Base-by-base conservation (phyloP, 306 rosid species). In the Ochetophila trinervis region DNA sequence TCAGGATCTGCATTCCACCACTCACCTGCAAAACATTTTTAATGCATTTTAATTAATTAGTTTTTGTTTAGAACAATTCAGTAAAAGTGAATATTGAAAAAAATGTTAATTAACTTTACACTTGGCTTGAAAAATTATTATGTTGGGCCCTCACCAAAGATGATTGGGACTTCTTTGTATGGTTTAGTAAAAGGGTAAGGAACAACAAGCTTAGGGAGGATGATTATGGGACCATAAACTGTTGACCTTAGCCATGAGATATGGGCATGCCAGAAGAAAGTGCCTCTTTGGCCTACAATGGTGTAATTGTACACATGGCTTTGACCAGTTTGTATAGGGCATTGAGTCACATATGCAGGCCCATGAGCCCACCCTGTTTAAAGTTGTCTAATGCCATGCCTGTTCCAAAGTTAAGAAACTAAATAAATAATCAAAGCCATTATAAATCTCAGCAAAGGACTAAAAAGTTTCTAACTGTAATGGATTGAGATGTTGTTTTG, bases 1-100 rank as follows among this genome's bases (percentile, higher is more conserved):
- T 89, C 94, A 44, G 95, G 49, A 68, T 87, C 85, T 19, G 79
- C 73, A 76, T 87, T 90, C 82, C 83, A 87, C 95, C 95, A 87
- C 77, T 90, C 95, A n/a, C 96, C 96, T 90, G 36, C 30, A 76
- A 59, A 32, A 13, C 7, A 55, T 24, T 51, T 22, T 63, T 8
- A 9, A 71, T 65, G 56, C 23, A 23, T 45, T 49, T 50, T 23
- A 51, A 16, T 53, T 42, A 42, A 55, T 58, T 44, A 1, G 19
- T 17, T 18, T 45, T 16, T n/a, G 10, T 70, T 24, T 73, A 44
- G 56, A 13, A 19, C 30, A 44, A 13, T 30, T 36, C 19, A 70
- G 54, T 16, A 50, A 8, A 0, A 50, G 21, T 16, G 21, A 50
- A 50, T 70, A 10, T 19, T 50, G 16, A 50, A 50, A 6, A 48